Evolutionary conservation across 164 flowering plant species (phyloP).

Genomic region (Paratinospora sagittata): DNA sequence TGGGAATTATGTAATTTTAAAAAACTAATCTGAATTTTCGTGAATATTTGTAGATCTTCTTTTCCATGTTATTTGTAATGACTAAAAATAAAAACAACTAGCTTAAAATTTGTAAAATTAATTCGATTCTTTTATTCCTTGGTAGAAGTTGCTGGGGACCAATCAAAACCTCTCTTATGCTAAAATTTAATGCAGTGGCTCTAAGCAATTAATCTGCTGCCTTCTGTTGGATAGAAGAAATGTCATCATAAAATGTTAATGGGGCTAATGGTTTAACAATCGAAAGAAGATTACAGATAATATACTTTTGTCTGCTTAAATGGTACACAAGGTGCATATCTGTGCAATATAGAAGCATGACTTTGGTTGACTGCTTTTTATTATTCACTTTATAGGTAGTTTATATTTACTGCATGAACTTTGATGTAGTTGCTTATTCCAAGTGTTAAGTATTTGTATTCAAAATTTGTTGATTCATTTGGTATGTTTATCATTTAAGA

Average conservation of each 20-base stretch:
- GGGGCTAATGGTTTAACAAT: no score
- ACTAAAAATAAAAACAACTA: no score
- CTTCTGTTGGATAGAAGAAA: background rate
- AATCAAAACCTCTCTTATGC: background rate
- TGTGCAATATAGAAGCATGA: background rate
- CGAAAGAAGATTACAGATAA: background rate
- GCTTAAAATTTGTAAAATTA: no score
- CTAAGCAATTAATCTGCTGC: background rate
- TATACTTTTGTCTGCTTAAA: background rate
- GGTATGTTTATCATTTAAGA: conserved; percentile 4
- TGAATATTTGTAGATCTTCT: no score
- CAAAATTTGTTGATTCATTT: background rate
- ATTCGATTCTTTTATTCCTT: no score
- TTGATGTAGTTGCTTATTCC: background rate
- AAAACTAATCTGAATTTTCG: no score
- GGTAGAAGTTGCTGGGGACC: background rate
- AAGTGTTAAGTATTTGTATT: background rate
- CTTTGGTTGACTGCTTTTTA: background rate
- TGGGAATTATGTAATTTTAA: no score
- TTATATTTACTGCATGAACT: background rate
- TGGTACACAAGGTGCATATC: background rate
- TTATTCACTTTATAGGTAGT: background rate
- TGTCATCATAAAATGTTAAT: background rate
- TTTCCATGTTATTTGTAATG: no score
- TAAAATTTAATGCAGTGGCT: background rate